These are phyloP conservation scores for Novymonas esmeraldas DNA, from an alignment of 208 protist species.

Conservation along the genomic window DNA sequence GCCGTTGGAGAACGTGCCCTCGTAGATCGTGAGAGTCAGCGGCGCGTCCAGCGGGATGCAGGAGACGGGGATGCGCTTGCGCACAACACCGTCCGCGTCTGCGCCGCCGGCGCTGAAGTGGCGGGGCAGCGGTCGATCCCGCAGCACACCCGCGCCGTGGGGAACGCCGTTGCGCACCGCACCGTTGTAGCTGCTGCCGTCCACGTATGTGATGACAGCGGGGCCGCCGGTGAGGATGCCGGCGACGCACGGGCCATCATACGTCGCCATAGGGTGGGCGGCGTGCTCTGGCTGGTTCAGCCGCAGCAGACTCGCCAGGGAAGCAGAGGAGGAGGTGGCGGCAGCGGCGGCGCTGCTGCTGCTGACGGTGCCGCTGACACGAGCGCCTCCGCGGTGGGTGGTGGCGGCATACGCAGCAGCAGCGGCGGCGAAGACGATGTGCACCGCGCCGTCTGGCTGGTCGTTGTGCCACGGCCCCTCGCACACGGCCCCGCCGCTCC, in stretches of 20 bases:
- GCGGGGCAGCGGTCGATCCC: constrained; percentile 36
- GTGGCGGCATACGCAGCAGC: not conserved
- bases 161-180: constrained; percentile 60
- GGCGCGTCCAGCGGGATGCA: constrained; percentile 8
- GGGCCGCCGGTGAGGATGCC: constrained; percentile 59
- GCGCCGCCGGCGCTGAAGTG: constrained; percentile 5
- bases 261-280: constrained; percentile 35
- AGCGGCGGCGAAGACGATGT: constrained; percentile 11
- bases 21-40: constrained; percentile 60
- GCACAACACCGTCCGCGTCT: constrained; percentile 12
- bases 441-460: constrained; percentile 52
- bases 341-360: no score
- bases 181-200: constrained; percentile 70
- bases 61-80: constrained; percentile 8
- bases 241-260: constrained; percentile 60
- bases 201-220: constrained; percentile 48
- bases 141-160: constrained; percentile 54
- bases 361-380: no score
- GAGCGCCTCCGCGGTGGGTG: no score
- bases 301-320: not conserved
- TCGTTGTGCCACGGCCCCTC: constrained; percentile 58
- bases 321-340: not conserved
- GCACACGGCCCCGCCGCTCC: constrained; percentile 40
- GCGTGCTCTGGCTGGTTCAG: constrained; percentile 14
- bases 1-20: constrained; percentile 72